Conservation (phyloP, 1,139 yeast species). For the Nakaseomyces glabratus region DNA sequence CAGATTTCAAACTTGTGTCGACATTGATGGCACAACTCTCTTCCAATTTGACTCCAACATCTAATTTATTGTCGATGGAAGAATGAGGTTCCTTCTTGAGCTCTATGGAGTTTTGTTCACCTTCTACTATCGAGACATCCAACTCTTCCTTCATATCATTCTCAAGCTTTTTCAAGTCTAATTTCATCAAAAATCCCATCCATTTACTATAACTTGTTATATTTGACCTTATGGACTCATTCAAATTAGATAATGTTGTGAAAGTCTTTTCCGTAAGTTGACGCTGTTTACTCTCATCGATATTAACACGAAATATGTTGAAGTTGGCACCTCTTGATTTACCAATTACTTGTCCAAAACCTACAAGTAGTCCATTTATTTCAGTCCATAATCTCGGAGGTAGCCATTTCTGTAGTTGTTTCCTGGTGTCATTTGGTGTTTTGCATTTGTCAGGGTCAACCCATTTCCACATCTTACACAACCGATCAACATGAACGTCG, state of each 20-base stretch:
- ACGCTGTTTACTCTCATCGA: constrained; percentile 9
- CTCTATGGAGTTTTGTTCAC: no score
- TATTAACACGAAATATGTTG: constrained; percentile 46
- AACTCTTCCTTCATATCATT: background rate
- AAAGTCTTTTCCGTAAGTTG: constrained; percentile 1
- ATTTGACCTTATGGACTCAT: constrained; percentile 6
- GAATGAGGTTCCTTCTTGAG: no score
- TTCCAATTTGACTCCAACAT: no score
- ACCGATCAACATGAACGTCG: constrained; percentile 81
- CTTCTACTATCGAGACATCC: background rate
- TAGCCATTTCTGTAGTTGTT: constrained; percentile 63
- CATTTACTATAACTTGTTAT: constrained; percentile 7
- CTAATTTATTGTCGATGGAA: no score
- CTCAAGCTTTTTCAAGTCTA: constrained; percentile 1
- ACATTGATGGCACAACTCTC: no score
- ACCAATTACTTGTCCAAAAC: constrained; percentile 88
- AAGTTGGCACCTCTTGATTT: constrained; percentile 65
- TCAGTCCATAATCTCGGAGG: constrained; percentile 71
- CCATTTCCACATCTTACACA: constrained; percentile 81
- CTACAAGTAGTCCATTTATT: constrained; percentile 78
- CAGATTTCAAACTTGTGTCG: no score
- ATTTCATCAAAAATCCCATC: constrained; percentile 4
- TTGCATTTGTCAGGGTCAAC: constrained; percentile 40
- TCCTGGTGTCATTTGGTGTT: constrained; percentile 70
- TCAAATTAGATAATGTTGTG: constrained; percentile 4